Evolutionary conservation across 306 rosid genomes (phyloP).

Genomic region (Trichosanthes cucumerina): DNA sequence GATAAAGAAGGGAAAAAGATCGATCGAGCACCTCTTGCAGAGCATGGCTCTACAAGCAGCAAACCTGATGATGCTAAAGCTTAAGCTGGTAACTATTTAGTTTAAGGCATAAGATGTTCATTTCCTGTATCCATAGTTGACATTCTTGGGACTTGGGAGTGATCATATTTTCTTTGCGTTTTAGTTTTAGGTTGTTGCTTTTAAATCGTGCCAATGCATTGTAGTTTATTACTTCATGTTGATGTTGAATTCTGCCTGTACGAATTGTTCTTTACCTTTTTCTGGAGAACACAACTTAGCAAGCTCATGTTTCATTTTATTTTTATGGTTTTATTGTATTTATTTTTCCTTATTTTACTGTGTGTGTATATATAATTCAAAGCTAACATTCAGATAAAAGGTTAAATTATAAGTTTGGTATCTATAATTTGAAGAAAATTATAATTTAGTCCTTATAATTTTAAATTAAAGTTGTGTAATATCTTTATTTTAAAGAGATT

Average conservation of each 20-base stretch:
- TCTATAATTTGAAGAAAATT: too few relatives aligned
- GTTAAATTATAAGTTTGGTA: too few relatives aligned
- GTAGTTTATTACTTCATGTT: not conserved
- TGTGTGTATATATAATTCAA: too few relatives aligned
- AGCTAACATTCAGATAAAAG: too few relatives aligned
- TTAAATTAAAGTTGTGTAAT: too few relatives aligned
- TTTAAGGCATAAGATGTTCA: too few relatives aligned
- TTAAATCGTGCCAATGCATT: not conserved
- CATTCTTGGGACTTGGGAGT: not conserved
- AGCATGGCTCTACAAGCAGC: not conserved
- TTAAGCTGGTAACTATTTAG: not conserved
- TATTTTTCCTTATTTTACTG: too few relatives aligned
- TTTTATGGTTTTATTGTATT: not conserved
- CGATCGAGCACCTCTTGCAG: not conserved
- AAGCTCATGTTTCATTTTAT: not conserved
- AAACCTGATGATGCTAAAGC: constrained; percentile 4
- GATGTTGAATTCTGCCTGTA: not conserved
- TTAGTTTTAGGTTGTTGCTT: not conserved
- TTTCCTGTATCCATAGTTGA: not conserved
- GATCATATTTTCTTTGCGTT: not conserved
- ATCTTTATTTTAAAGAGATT: too few relatives aligned
- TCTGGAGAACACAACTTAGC: not conserved
- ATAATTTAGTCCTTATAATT: too few relatives aligned
- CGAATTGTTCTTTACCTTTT: too few relatives aligned
- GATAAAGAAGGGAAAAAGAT: not conserved